A percentile compares a stretch with the other conserved stretches of the same genome.
These are phyloP conservation scores for Phaffia rhodozyma DNA, from an alignment of 1,284 basidiomycete species.

Conservation along the genomic window DNA sequence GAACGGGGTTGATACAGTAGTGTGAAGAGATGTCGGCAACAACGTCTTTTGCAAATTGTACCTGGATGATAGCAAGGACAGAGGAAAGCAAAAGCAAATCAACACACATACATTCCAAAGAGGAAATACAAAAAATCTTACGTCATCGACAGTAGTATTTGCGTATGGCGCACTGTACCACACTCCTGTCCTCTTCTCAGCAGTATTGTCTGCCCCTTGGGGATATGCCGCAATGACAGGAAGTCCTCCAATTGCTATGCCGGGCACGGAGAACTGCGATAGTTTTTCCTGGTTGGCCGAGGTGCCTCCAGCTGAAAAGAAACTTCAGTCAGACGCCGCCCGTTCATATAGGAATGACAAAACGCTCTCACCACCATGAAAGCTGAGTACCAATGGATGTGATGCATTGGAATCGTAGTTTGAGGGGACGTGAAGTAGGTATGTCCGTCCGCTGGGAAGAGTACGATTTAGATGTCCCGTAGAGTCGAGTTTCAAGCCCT, in stretches of 20 bases:
- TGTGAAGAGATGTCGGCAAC: slow-evolving; percentile 19
- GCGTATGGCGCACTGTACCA: slow-evolving; percentile 25
- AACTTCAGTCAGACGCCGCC: background rate
- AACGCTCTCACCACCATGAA: background rate
- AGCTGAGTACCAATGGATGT: background rate
- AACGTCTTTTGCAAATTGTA: slow-evolving; percentile 24
- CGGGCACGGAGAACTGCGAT: slow-evolving; percentile 22
- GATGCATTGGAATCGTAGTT: background rate
- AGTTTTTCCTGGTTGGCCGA: slow-evolving; percentile 22
- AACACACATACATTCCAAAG: background rate
- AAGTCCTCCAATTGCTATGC: slow-evolving; percentile 19
- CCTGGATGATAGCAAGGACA: slow-evolving; percentile 4
- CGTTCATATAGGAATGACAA: background rate
- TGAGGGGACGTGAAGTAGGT: background rate
- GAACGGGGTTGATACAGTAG: slow-evolving; percentile 20
- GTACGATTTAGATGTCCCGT: background rate
- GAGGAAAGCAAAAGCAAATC: background rate
- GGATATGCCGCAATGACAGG: slow-evolving; percentile 24
- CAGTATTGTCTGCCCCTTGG: slow-evolving; percentile 21
- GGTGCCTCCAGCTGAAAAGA: slow-evolving; percentile 23
- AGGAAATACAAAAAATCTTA: slow-evolving; percentile 13
- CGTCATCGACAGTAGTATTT: slow-evolving; percentile 25
- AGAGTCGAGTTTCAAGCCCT: background rate
- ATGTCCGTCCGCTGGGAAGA: background rate
- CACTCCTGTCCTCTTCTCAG: slow-evolving; percentile 22